Evolutionary conservation across 352 stramenopile genomes (phyloP).

Genomic region (Phytopythium kandeliae): DNA sequence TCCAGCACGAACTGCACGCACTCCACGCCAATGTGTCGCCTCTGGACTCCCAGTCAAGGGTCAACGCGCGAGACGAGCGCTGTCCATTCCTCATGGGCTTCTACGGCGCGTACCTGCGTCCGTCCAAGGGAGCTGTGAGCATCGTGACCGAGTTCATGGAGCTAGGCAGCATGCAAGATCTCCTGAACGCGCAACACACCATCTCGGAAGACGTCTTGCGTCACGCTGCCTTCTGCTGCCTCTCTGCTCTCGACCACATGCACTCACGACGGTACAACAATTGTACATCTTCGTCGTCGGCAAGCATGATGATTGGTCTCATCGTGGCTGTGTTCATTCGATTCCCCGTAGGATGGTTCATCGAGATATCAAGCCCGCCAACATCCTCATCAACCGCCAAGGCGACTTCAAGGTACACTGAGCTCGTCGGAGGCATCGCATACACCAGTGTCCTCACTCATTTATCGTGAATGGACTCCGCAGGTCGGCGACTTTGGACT

Average conservation of each 20-base stretch:
- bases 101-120: slow-evolving; percentile 83
- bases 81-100: slow-evolving; percentile 87
- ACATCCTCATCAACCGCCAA: slow-evolving; percentile 81
- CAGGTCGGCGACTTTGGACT: slow-evolving; percentile 83
- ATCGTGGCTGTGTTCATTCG: neutral
- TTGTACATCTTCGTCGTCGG: no score
- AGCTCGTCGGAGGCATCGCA: neutral
- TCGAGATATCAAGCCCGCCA: slow-evolving; percentile 89
- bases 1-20: slow-evolving; percentile 84
- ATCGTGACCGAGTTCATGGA: slow-evolving; percentile 94
- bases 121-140: slow-evolving; percentile 62
- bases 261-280: slow-evolving; percentile 48
- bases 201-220: slow-evolving; percentile 56
- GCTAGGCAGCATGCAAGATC: slow-evolving; percentile 80
- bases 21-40: slow-evolving; percentile 79
- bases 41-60: slow-evolving; percentile 20
- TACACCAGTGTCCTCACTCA: neutral
- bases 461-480: neutral
- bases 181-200: slow-evolving; percentile 39
- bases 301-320: neutral
- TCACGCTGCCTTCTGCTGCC: slow-evolving; percentile 77
- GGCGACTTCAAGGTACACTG: slow-evolving; percentile 76
- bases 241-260: slow-evolving; percentile 83
- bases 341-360: slow-evolving; percentile 58
- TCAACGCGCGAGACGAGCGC: neutral